phyloP scores from a whole-genome alignment of 805 yeast species.

The Starmerella roubikii region DNA sequence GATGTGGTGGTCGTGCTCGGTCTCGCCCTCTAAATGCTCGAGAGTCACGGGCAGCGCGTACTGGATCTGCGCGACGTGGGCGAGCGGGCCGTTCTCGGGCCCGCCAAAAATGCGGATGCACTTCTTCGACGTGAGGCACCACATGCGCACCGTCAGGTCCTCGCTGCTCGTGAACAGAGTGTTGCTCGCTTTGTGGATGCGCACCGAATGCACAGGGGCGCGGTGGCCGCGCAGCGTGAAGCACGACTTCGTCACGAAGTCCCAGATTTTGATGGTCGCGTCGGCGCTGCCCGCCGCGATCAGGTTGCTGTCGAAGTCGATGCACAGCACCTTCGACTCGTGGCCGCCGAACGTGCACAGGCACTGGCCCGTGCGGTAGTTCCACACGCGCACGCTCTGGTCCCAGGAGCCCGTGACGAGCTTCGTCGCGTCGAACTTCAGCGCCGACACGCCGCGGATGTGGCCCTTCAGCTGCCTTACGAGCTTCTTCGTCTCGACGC shows the following conservation, averaged over 20 bases:
- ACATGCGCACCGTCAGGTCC: conserved; percentile 84
- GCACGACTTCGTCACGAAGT: conserved; percentile 84
- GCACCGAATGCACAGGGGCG: conserved; percentile 84
- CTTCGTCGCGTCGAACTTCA: conserved; percentile 78
- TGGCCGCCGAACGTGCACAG: conserved; percentile 90
- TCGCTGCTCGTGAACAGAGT: conserved; percentile 81
- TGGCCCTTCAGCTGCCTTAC: conserved; percentile 78
- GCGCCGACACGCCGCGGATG: conserved; percentile 68
- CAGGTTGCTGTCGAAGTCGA: conserved; percentile 67
- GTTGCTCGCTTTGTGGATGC: conserved; percentile 63
- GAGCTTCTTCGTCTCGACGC: conserved; percentile 62
- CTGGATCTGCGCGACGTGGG: conserved; percentile 91
- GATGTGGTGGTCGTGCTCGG: conserved; percentile 20
- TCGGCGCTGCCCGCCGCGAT: conserved; percentile 93
- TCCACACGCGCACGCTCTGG: conserved; percentile 88
- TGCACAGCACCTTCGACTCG: conserved; percentile 67
- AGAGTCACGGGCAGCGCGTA: conserved; percentile 75
- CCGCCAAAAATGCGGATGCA: conserved; percentile 66
- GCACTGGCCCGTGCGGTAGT: conserved; percentile 86
- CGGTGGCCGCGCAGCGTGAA: conserved; percentile 86
- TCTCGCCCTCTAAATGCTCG: conserved; percentile 46
- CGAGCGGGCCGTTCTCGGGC: conserved; percentile 38
- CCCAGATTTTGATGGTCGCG: conserved; percentile 88
- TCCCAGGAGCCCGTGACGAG: conserved; percentile 87
- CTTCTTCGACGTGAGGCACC: conserved; percentile 75